These are phyloP conservation scores for Xylaria sp. DNA, from an alignment of 495 filamentous ascomycete genomes.

Conservation along the genomic window DNA sequence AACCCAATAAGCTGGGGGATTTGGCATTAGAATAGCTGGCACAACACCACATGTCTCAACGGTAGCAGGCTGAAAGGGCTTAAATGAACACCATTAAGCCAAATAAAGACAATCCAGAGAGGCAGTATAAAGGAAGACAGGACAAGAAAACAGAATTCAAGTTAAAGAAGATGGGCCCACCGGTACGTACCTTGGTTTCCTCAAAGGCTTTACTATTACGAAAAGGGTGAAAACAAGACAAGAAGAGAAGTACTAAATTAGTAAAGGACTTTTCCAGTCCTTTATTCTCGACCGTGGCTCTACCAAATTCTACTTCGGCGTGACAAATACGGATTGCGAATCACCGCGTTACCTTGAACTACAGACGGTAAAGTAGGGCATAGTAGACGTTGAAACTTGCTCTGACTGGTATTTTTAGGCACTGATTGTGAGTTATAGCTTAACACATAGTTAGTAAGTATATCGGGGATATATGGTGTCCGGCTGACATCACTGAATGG, in stretches of 20 bases:
- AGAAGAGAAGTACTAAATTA: neutral
- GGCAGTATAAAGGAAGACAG: no score
- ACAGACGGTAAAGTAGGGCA: neutral
- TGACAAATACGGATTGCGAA: neutral
- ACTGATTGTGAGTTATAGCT: neutral
- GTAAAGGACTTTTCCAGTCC: neutral
- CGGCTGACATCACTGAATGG: neutral
- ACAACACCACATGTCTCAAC: neutral
- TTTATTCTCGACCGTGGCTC: neutral
- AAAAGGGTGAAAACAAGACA: neutral
- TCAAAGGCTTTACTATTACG: neutral
- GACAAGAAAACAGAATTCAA: neutral
- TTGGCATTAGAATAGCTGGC: neutral
- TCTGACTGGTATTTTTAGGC: neutral
- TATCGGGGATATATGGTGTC: neutral
- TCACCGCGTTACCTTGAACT: neutral
- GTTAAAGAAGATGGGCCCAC: neutral
- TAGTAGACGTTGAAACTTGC: neutral
- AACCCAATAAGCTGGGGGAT: neutral
- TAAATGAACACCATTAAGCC: neutral
- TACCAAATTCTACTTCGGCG: neutral
- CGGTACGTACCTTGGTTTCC: neutral
- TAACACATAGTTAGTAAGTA: neutral
- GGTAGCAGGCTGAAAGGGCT: neutral
- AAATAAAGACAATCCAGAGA: neutral